Evolutionary conservation across 1,284 basidiomycete genomes (phyloP).

Genomic region (Apiotrichum sp.): DNA sequence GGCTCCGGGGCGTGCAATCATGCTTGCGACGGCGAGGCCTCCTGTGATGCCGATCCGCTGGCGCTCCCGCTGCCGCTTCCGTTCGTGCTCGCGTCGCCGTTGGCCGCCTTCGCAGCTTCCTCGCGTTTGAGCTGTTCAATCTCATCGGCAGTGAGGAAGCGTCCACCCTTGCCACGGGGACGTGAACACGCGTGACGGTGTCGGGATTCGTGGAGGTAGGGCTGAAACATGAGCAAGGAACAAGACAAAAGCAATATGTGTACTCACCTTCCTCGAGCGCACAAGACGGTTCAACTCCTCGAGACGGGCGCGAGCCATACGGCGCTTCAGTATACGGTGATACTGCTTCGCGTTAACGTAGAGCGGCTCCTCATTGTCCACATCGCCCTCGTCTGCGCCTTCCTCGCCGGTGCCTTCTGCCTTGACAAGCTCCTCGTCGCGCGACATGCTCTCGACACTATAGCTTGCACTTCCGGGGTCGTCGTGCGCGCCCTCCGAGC

Average conservation of each 20-base stretch:
- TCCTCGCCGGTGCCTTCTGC: slow-evolving; percentile 19
- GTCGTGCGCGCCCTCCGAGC: slow-evolving; percentile 14
- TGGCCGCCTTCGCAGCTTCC: slow-evolving; percentile 27
- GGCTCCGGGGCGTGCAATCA: not conserved
- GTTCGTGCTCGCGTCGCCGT: not conserved
- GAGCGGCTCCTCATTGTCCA: slow-evolving; percentile 82
- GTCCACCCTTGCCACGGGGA: slow-evolving; percentile 89
- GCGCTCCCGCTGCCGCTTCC: not conserved
- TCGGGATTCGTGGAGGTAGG: slow-evolving; percentile 92
- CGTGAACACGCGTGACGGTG: slow-evolving; percentile 97
- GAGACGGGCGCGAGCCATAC: slow-evolving; percentile 76
- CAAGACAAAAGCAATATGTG: not conserved
- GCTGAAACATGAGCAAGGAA: slow-evolving; percentile 52
- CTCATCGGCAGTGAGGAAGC: slow-evolving; percentile 92
- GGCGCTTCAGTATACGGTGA: slow-evolving; percentile 87
- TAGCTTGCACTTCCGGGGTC: slow-evolving; percentile 3
- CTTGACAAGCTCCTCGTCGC: slow-evolving; percentile 20
- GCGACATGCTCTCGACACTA: slow-evolving; percentile 5
- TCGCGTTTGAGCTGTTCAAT: slow-evolving; percentile 53
- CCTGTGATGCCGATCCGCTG: not conserved
- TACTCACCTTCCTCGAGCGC: slow-evolving; percentile 74
- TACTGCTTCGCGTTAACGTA: slow-evolving; percentile 98
- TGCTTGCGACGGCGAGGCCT: not conserved
- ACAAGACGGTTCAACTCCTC: slow-evolving; percentile 89
- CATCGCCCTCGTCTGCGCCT: slow-evolving; percentile 18